phyloP scores from a whole-genome alignment of 2,329 filamentous ascomycete species.

The Venturia nashicola region DNA sequence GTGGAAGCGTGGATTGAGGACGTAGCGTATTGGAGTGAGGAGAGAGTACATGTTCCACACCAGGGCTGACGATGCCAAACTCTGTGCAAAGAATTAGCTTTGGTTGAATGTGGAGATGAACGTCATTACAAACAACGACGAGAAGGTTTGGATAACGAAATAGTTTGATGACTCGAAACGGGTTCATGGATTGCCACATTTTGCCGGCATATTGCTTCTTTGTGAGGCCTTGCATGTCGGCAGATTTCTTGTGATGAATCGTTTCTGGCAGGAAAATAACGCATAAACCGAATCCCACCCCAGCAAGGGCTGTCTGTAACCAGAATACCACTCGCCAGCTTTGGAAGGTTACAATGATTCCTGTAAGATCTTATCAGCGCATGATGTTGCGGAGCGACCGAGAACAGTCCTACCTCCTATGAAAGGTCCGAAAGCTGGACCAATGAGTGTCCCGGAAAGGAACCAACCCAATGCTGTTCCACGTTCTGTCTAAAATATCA shows the following conservation, averaged over 20 bases:
- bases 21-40: conserved; percentile 57
- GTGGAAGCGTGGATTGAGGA: conserved; percentile 62
- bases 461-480: conserved; percentile 67
- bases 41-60: conserved; percentile 69
- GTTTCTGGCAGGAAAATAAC: conserved; percentile 62
- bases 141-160: conserved; percentile 60
- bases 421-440: conserved; percentile 58
- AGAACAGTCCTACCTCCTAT: conserved; percentile 43
- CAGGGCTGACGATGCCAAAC: conserved; percentile 47
- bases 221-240: conserved; percentile 47
- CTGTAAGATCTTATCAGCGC: neutral
- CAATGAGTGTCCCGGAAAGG: conserved; percentile 56
- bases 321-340: conserved; percentile 68
- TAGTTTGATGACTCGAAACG: conserved; percentile 48
- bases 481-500: conserved; percentile 42
- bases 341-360: conserved; percentile 60
- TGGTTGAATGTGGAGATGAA: neutral
- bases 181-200: conserved; percentile 54
- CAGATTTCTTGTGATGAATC: conserved; percentile 50
- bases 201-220: conserved; percentile 36
- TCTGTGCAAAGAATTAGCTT: conserved; percentile 15
- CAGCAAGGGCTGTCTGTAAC: conserved; percentile 59
- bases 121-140: conserved; percentile 31
- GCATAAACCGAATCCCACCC: conserved; percentile 44
- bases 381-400: neutral